Evolutionary conservation across 2,329 filamentous ascomycete genomes (phyloP).

Genomic region (Phialophora expanda): DNA sequence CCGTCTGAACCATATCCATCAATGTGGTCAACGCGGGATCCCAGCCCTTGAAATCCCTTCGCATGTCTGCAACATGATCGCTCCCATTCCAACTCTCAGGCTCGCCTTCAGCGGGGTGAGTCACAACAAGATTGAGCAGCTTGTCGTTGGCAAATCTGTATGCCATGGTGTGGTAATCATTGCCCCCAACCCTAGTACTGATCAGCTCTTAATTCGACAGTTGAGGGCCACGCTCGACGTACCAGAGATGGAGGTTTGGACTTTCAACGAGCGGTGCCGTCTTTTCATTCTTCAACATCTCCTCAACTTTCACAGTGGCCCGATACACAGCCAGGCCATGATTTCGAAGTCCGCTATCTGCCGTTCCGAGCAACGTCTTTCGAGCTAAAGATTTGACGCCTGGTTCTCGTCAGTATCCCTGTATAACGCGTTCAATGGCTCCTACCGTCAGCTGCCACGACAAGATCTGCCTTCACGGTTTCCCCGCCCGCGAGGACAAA

Average conservation of each 20-base stretch:
- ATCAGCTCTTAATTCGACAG: background rate
- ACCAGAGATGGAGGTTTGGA: conserved; percentile 13
- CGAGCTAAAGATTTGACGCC: conserved; percentile 9
- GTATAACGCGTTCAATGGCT: background rate
- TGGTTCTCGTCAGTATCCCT: background rate
- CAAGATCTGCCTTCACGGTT: conserved; percentile 30
- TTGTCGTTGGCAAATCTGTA: conserved; percentile 9
- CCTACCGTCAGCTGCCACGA: conserved; percentile 38
- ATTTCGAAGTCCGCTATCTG: conserved; percentile 3
- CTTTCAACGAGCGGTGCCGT: conserved; percentile 5
- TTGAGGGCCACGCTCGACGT: background rate
- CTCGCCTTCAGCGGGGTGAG: conserved; percentile 2
- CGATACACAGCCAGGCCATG: conserved; percentile 5
- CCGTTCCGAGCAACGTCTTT: conserved; percentile 4
- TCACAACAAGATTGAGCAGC: conserved; percentile 9
- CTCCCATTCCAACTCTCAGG: background rate
- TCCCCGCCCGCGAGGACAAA: conserved; percentile 33
- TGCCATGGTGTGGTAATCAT: conserved; percentile 6
- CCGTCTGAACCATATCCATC: conserved; percentile 1
- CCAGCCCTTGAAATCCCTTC: conserved; percentile 6
- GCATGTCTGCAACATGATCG: background rate
- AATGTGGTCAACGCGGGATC: conserved; percentile 10
- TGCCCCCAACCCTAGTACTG: conserved; percentile 6
- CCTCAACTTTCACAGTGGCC: conserved; percentile 1
- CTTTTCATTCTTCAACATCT: conserved; percentile 6